Base-by-base conservation (phyloP, 306 rosid species). In the Prunus mume region DNA sequence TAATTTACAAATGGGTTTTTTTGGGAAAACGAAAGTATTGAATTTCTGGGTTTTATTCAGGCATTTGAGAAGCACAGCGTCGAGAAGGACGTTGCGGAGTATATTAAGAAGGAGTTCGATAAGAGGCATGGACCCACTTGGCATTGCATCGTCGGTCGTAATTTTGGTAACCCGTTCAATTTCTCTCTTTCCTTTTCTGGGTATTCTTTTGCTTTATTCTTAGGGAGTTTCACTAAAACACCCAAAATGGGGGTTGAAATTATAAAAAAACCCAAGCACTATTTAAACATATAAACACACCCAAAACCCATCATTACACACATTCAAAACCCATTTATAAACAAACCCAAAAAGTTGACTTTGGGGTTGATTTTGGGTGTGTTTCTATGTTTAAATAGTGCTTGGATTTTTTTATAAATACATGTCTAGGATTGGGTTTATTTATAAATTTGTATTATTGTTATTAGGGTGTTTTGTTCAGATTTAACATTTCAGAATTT, bases 131-230 rank as follows among this genome's bases (percentile, higher is more conserved):
- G 97, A 19, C 92, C 98, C 43, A 93, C 98, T 47, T 93, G 98
- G 98, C 98, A 93, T 86, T 91, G 97, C 85, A 93, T 93, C 78
- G 98, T 93, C 28, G 98, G 98, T 67, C 92, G 98, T 58, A 93
- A 93, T 86, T 93, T 93, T 32, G 98, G 98, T 93, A 90, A 76
- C 30, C 17, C 61, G 19, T 27, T 56, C 70, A 9, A 18, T 83
- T 43, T 11, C 57, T 30, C 49, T 67, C 55, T 73, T 19, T 49
- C 69, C 24, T 69, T 72, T 71, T 41, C 71, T 69, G 51, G 9
- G 64, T 7, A 0, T 38, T 38, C 43, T 38, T 38, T 38, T 38
- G 2, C 43, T 38, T 38, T 38, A 6, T 38, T 38, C 43, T 38
- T 38, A n/a, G n/a, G n/a, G n/a, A n/a, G n/a, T n/a, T n/a, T n/a